Evolutionary conservation across 257 asterid genomes (phyloP), one percentile per base, ranked within the genome.

Genomic region (Solanum habrochaites): DNA sequence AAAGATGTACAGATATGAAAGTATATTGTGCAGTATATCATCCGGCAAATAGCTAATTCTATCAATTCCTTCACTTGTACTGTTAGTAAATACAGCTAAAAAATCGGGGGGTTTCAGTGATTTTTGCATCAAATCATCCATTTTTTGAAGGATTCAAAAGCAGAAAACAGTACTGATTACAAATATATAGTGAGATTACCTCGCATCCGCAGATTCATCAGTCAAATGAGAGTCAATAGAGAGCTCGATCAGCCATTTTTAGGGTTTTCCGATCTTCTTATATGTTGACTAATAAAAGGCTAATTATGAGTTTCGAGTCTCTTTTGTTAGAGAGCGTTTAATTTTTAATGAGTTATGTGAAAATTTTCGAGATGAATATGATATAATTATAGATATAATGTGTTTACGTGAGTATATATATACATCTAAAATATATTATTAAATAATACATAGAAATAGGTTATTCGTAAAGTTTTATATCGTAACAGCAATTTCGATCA

Each of bases 401-500:
- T 35, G 7, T 35, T 5, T 5, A 35, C 0, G 7, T 35, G 7
- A 35, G 6, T 5, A 35, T 35, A 35, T 35, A 35, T 5, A 35
- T 35, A 35, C 0, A 0, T 35, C 0, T 35, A 35, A 35, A 35
- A 35, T 35, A 35, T 1, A 35, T 1, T 35, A 35, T 35, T 5
- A 35, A 35, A 35, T 35, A 35, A 5, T 35, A 35, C 3, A 35
- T 0, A 5, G 6, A 35, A 35, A 35, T 4, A 35, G 1, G 0
- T 5, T 4, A 4, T 35, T 1, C 1, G 5, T 35, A 35, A 35
- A 35, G 6, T 35, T 35, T 5, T 0, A 1, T 5, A 5, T 35
- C 1, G 7, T 35, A 5, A 35, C 1, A 5, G 1, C 0, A 4
- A 35, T 35, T 35, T 35, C 7, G 39, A 0, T 35, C 7, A 1